Percentiles rank a stretch among this genome's conserved stretches.
These are phyloP conservation scores for Marasmius sp. DNA, from an alignment of 1,284 basidiomycete species.

Conservation along the genomic window DNA sequence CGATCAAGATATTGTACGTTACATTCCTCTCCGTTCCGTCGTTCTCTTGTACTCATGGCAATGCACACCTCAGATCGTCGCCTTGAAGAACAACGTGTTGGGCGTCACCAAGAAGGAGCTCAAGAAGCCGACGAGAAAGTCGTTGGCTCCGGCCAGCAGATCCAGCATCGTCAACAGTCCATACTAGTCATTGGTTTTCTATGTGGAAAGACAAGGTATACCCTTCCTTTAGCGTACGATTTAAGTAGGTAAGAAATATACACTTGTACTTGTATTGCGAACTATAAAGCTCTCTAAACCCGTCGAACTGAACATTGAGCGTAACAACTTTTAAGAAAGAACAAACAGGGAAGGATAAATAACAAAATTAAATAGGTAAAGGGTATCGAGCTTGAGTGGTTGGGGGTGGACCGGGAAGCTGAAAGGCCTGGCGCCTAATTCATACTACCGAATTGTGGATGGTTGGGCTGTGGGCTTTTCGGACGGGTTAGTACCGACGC, in stretches of 20 bases:
- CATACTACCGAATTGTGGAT: slow-evolving; percentile 2
- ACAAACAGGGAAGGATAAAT: background rate
- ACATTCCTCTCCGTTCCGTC: slow-evolving; percentile 3
- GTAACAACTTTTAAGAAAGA: background rate
- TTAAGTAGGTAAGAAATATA: slow-evolving; percentile 9
- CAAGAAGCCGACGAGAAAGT: slow-evolving; percentile 82
- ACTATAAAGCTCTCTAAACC: background rate
- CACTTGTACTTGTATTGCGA: background rate
- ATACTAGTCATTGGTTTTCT: slow-evolving; percentile 40
- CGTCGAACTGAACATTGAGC: background rate
- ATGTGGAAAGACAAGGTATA: background rate
- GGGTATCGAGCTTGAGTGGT: background rate
- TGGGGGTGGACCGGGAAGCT: background rate
- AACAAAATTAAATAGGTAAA: background rate
- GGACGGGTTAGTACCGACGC: background rate
- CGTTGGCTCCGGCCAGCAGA: slow-evolving; percentile 54
- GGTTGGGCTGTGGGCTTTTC: slow-evolving; percentile 5
- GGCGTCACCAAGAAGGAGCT: slow-evolving; percentile 93
- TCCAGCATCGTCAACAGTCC: slow-evolving; percentile 73
- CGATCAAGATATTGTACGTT: slow-evolving; percentile 87
- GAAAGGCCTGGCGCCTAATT: background rate
- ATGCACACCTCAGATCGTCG: slow-evolving; percentile 69
- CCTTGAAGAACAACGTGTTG: slow-evolving; percentile 91
- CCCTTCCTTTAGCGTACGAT: slow-evolving; percentile 6
- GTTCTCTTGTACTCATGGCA: slow-evolving; percentile 6